phyloP scores from a whole-genome alignment of 805 yeast genomes.

The Metschnikowia matae region DNA sequence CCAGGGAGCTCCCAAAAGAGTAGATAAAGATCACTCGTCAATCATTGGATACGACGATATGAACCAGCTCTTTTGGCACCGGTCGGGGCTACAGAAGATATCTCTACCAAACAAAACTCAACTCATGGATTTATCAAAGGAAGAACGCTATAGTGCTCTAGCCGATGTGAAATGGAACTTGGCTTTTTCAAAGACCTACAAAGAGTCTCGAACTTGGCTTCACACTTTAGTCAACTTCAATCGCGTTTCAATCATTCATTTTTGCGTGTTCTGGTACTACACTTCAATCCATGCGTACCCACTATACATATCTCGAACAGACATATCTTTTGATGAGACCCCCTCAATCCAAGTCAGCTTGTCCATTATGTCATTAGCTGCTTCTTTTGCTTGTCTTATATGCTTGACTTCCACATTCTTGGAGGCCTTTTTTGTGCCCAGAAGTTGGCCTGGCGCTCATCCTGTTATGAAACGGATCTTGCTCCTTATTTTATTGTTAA shows the following conservation, averaged over 20 bases:
- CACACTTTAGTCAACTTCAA: slow-evolving; percentile 92
- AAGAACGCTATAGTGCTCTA: slow-evolving; percentile 53
- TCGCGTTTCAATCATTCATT: slow-evolving; percentile 63
- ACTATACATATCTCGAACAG: slow-evolving; percentile 57
- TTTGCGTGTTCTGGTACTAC: slow-evolving; percentile 72
- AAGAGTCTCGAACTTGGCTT: slow-evolving; percentile 96
- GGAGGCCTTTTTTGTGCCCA: slow-evolving; percentile 63
- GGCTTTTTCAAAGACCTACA: slow-evolving; percentile 86
- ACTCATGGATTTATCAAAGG: slow-evolving; percentile 51
- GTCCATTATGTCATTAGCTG: slow-evolving; percentile 64
- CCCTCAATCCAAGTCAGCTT: slow-evolving; percentile 56
- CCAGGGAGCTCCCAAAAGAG: slow-evolving; percentile 42
- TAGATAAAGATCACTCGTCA: slow-evolving; percentile 60
- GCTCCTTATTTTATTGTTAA: slow-evolving; percentile 39
- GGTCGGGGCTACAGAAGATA: slow-evolving; percentile 60
- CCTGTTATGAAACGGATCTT: slow-evolving; percentile 48
- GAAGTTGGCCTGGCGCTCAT: slow-evolving; percentile 69
- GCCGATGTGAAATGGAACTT: slow-evolving; percentile 60
- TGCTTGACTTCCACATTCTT: slow-evolving; percentile 52
- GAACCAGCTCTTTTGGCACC: slow-evolving; percentile 84
- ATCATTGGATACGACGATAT: slow-evolving; percentile 87
- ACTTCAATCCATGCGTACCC: slow-evolving; percentile 66
- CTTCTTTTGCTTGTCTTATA: slow-evolving; percentile 52
- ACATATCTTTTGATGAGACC: slow-evolving; percentile 49
- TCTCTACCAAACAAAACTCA: slow-evolving; percentile 39